phyloP scores from a whole-genome alignment of 495 filamentous ascomycete genomes.

The Aspergillus cristatus region DNA sequence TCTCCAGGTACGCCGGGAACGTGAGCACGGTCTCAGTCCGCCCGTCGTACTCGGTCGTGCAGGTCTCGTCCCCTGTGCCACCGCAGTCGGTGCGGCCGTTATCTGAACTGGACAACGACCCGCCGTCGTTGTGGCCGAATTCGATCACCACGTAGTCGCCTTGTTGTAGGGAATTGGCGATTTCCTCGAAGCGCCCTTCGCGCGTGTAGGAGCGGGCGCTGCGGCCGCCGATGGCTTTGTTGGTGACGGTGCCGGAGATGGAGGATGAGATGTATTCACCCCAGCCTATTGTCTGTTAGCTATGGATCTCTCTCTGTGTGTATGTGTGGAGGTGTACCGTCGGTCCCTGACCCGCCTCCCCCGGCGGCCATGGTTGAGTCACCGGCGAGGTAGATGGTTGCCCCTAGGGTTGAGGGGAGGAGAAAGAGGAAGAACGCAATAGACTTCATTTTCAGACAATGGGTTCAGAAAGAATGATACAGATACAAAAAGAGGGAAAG shows the following conservation, averaged over 20 bases:
- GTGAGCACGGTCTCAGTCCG: conserved; percentile 47
- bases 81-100: conserved; percentile 53
- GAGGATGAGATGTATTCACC: conserved; percentile 46
- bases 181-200: conserved; percentile 49
- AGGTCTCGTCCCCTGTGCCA: conserved; percentile 46
- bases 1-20: conserved; percentile 48
- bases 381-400: conserved; percentile 44
- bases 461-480: no score
- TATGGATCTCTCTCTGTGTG: not conserved
- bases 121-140: conserved; percentile 60
- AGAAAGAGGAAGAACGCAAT: conserved; percentile 11
- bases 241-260: conserved; percentile 37
- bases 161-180: conserved; percentile 35
- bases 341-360: conserved; percentile 26
- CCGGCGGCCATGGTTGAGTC: conserved; percentile 48
- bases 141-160: conserved; percentile 54
- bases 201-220: conserved; percentile 52
- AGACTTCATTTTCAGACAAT: conserved; percentile 21
- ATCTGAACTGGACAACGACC: conserved; percentile 43
- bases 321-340: conserved; percentile 9
- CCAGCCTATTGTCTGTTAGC: conserved; percentile 42
- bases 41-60: conserved; percentile 41
- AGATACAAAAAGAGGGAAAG: no score
- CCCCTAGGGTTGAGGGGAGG: conserved; percentile 17
- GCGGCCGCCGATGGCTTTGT: conserved; percentile 50